Conservation (phyloP, 2,329 filamentous ascomycete species). For the Neofusicoccum laricinum region DNA sequence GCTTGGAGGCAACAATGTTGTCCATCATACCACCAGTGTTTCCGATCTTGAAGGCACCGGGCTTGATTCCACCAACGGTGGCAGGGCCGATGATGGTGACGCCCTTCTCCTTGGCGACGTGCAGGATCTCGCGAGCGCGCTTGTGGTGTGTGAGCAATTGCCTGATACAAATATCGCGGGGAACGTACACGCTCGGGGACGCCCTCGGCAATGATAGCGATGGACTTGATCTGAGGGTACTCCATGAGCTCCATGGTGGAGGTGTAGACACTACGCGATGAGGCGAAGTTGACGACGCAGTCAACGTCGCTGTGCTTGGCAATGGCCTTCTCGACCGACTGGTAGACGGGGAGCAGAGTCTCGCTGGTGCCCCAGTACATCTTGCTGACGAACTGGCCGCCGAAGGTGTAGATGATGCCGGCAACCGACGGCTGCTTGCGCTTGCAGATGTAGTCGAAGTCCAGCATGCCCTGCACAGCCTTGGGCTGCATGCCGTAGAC, state of each 20-base stretch:
- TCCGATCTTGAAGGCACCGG: slow-evolving; percentile 98
- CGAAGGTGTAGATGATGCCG: slow-evolving; percentile 99
- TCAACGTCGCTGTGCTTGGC: slow-evolving; percentile 97
- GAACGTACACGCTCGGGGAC: slow-evolving; percentile 87
- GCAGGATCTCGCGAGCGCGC: slow-evolving; percentile 96
- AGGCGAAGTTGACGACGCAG: slow-evolving; percentile 98
- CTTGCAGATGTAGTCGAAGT: slow-evolving; percentile 99
- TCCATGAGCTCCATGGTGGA: slow-evolving; percentile 99
- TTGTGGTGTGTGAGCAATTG: slow-evolving; percentile 35
- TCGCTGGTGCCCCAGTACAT: slow-evolving; percentile 99
- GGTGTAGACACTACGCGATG: slow-evolving; percentile 96
- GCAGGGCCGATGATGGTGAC: slow-evolving; percentile 98
- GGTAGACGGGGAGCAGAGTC: slow-evolving; percentile 97
- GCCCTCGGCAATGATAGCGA: slow-evolving; percentile 99
- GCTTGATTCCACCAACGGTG: slow-evolving; percentile 99
- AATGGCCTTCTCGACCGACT: slow-evolving; percentile 87
- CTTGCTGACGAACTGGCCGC: slow-evolving; percentile 99
- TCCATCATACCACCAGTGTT: slow-evolving; percentile 99
- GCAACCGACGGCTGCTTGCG: slow-evolving; percentile 92
- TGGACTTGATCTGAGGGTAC: slow-evolving; percentile 93
- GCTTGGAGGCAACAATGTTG: slow-evolving; percentile 99
- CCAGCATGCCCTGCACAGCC: slow-evolving; percentile 65
- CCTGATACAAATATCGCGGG: not conserved
- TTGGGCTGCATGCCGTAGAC: slow-evolving; percentile 98
- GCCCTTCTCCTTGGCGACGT: slow-evolving; percentile 96